Percentiles rank a stretch among this genome's conserved stretches.
Conservation (phyloP, 192 early-diverging fungal species). For the Funneliformis mosseae region DNA sequence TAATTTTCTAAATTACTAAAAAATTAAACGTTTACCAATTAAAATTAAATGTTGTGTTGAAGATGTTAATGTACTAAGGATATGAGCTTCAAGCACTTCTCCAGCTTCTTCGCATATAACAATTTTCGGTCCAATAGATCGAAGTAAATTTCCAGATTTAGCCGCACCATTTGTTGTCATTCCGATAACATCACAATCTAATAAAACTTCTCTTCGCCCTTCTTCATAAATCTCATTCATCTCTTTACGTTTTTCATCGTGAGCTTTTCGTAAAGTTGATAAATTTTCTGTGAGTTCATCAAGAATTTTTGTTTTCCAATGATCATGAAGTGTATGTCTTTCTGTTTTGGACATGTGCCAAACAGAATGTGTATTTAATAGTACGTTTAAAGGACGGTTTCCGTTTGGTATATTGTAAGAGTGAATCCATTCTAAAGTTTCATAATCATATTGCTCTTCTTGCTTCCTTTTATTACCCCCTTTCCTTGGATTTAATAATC, state of each 20-base stretch:
- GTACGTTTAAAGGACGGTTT: neutral
- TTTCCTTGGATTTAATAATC: neutral
- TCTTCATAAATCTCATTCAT: constrained; percentile 41
- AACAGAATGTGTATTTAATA: constrained; percentile 33
- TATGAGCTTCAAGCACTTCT: constrained; percentile 60
- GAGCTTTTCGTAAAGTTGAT: neutral
- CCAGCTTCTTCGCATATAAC: constrained; percentile 64
- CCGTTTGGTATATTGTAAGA: neutral
- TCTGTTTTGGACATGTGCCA: constrained; percentile 56
- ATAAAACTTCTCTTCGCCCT: constrained; percentile 36
- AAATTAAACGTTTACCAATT: too few relatives aligned
- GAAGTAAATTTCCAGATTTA: constrained; percentile 37
- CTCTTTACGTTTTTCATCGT: neutral
- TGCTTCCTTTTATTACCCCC: neutral
- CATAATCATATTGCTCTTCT: neutral
- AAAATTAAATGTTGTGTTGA: constrained; percentile 59
- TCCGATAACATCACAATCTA: constrained; percentile 48
- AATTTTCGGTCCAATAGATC: constrained; percentile 47
- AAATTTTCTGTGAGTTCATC: constrained; percentile 34
- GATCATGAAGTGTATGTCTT: constrained; percentile 39
- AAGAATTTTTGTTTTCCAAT: constrained; percentile 42
- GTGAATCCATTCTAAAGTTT: neutral
- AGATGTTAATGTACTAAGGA: constrained; percentile 46
- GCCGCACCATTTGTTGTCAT: constrained; percentile 67
- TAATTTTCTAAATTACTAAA: too few relatives aligned